Evolutionary conservation across 257 asterid species (phyloP).

Genomic region (Penstemon newberryi): DNA sequence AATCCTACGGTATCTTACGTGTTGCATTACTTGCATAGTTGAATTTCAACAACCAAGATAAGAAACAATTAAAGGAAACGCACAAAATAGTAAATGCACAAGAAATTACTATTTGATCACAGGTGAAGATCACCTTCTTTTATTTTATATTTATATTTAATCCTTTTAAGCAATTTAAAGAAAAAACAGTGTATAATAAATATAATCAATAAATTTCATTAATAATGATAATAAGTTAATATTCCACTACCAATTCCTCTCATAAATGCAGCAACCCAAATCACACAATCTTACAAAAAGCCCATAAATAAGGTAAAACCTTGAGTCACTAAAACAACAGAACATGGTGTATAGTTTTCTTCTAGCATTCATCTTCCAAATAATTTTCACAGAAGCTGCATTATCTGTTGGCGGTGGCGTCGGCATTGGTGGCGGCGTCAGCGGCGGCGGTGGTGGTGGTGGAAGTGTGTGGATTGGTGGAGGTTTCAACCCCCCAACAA

Average conservation of each 20-base stretch:
- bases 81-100: neutral
- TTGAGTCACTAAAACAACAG: constrained; percentile 18
- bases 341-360: constrained; percentile 40
- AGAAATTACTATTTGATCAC: neutral
- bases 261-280: constrained; percentile 56
- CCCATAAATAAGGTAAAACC: constrained; percentile 27
- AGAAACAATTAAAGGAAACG: no score
- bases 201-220: neutral
- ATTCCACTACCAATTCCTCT: constrained; percentile 25
- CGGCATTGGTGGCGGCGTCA: constrained; percentile 20
- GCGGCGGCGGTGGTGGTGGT: no score
- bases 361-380: constrained; percentile 38
- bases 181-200: neutral
- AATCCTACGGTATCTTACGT: no score
- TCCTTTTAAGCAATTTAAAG: neutral
- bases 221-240: neutral
- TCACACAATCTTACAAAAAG: constrained; percentile 15
- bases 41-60: no score
- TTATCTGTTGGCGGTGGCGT: constrained; percentile 45
- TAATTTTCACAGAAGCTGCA: constrained; percentile 35
- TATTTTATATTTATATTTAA: neutral
- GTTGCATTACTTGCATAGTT: no score
- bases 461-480: constrained; percentile 32
- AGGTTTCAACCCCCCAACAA: constrained; percentile 31
- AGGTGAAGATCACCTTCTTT: neutral